Conservation (phyloP, 2,329 filamentous ascomycete species). For the Aspergillus cejpii region DNA sequence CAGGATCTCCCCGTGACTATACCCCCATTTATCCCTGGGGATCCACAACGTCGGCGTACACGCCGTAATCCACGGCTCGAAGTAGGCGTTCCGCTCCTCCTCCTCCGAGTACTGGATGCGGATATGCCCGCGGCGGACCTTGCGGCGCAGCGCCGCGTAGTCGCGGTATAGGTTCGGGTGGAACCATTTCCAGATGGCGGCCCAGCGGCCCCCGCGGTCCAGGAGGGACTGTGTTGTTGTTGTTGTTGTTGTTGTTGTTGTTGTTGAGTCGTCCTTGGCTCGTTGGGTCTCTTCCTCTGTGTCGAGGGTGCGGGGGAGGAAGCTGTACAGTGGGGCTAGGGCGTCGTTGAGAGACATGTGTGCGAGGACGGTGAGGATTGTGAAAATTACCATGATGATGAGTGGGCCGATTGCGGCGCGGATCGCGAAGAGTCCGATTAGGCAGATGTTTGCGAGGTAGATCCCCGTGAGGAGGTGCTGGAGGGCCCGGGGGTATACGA, state of each 20-base stretch:
- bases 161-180: constrained; percentile 70
- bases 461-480: constrained; percentile 78
- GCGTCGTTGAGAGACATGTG: constrained; percentile 53
- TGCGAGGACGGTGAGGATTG: constrained; percentile 67
- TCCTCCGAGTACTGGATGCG: constrained; percentile 57
- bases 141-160: constrained; percentile 62
- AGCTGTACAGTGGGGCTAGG: constrained; percentile 48
- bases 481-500: constrained; percentile 78
- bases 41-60: constrained; percentile 69
- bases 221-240: constrained; percentile 11
- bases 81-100: constrained; percentile 61
- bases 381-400: constrained; percentile 67
- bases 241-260: constrained; percentile 17
- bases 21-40: constrained; percentile 64
- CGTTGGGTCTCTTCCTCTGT: constrained; percentile 47
- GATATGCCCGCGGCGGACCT: constrained; percentile 56
- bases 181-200: constrained; percentile 42
- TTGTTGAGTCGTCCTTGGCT: constrained; percentile 31
- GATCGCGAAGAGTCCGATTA: constrained; percentile 77
- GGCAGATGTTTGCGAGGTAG: constrained; percentile 74
- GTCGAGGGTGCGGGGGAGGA: constrained; percentile 63
- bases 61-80: constrained; percentile 62
- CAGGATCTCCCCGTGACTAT: constrained; percentile 68
- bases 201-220: constrained; percentile 7
- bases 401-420: constrained; percentile 58